phyloP scores from a whole-genome alignment of 495 filamentous ascomycete species.

The Cryomyces antarcticus region DNA sequence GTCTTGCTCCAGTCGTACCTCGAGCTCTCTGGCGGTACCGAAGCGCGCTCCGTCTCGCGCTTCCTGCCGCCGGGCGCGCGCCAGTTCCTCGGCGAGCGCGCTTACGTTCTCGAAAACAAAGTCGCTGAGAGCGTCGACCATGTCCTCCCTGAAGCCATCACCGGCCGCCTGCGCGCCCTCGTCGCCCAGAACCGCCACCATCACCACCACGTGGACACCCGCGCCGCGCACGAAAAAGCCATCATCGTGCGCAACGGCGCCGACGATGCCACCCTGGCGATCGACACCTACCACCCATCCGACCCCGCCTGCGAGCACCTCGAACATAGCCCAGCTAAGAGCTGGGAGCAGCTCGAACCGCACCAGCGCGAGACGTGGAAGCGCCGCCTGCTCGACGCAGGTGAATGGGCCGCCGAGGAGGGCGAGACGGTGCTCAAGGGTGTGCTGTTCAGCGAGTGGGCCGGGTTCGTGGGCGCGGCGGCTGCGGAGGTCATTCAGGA shows the following conservation, averaged over 20 bases:
- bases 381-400: conserved; percentile 41
- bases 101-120: background rate
- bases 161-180: background rate
- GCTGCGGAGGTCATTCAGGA: no score
- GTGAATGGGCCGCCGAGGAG: conserved; percentile 51
- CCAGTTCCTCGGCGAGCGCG: conserved; percentile 9
- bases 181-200: background rate
- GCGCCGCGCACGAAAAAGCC: conserved; percentile 1
- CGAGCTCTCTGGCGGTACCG: conserved; percentile 41
- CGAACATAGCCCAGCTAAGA: conserved; percentile 25
- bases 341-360: conserved; percentile 44
- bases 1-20: conserved; percentile 44
- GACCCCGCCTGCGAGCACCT: conserved; percentile 21
- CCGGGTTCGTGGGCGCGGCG: conserved; percentile 31
- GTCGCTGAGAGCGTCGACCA: background rate
- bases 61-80: conserved; percentile 12
- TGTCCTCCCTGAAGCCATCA: background rate
- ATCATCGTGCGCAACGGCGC: conserved; percentile 5
- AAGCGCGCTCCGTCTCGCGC: conserved; percentile 31
- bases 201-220: background rate
- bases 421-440: conserved; percentile 54
- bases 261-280: background rate
- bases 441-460: conserved; percentile 53
- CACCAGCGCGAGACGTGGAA: conserved; percentile 48
- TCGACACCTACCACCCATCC: conserved; percentile 12